These are phyloP conservation scores for Moesziomyces sp. DNA, from an alignment of 1,284 basidiomycete species.

Conservation along the genomic window DNA sequence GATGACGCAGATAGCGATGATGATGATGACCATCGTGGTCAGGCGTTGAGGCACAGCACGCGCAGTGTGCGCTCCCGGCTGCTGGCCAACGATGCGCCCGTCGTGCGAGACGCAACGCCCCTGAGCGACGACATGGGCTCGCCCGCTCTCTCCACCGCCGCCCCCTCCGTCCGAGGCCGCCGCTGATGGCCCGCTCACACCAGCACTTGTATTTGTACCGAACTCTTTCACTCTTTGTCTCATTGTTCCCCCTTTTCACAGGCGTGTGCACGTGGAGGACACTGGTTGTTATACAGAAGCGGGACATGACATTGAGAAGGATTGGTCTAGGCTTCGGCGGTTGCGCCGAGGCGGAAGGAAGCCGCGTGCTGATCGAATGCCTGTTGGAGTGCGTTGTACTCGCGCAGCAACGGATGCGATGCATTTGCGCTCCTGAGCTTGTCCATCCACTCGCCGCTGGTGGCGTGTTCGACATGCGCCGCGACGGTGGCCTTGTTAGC, in stretches of 20 bases:
- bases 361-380: conserved; percentile 25
- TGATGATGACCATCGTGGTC: conserved; percentile 9
- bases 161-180: conserved; percentile 10
- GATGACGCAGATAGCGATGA: conserved; percentile 28
- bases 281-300: too few species aligned
- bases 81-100: background rate
- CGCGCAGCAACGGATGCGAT: conserved; percentile 21
- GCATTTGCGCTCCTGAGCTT: conserved; percentile 26
- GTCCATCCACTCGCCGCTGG: conserved; percentile 5
- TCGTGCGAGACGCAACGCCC: conserved; percentile 29
- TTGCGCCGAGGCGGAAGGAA: conserved; percentile 22
- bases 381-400: conserved; percentile 22
- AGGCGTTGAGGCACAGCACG: conserved; percentile 1
- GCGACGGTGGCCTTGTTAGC: conserved; percentile 50
- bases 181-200: conserved; percentile 4
- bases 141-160: conserved; percentile 24
- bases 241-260: background rate
- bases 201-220: background rate
- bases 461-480: conserved; percentile 4
- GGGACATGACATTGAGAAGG: background rate
- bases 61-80: conserved; percentile 13
- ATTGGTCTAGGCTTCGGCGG: conserved; percentile 12
- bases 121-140: conserved; percentile 46
- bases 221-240: background rate
- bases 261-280: background rate